A percentile compares a stretch with the other conserved stretches of the same genome.
Evolutionary conservation across 2,329 filamentous ascomycete species (phyloP).

Genomic region (Alternaria novae-zelandiae): DNA sequence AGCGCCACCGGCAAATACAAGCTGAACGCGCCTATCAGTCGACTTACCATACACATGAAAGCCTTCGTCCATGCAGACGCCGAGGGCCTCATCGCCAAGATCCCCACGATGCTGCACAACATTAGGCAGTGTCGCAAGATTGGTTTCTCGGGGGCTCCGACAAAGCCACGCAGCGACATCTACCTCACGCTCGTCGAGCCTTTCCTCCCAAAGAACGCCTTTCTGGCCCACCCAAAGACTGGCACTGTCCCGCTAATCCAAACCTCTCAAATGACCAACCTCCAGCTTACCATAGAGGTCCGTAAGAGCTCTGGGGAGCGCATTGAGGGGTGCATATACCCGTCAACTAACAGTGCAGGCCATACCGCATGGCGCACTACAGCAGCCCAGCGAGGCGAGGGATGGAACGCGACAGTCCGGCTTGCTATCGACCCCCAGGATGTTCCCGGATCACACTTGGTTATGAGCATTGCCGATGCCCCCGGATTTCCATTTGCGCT

Average conservation of each 20-base stretch:
- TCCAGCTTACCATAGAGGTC: conserved; percentile 90
- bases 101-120: conserved; percentile 84
- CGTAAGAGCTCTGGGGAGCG: conserved; percentile 78
- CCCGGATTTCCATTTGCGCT: conserved; percentile 89
- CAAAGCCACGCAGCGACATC: conserved; percentile 88
- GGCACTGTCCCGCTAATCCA: conserved; percentile 79
- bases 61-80: conserved; percentile 80
- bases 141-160: conserved; percentile 91
- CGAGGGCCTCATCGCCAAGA: conserved; percentile 80
- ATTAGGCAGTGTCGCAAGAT: conserved; percentile 85
- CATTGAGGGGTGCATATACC: conserved; percentile 85
- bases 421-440: conserved; percentile 80
- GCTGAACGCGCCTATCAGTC: conserved; percentile 74
- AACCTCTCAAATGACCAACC: conserved; percentile 69
- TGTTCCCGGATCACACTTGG: conserved; percentile 81
- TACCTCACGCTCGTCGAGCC: conserved; percentile 87
- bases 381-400: conserved; percentile 76
- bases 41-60: conserved; percentile 79
- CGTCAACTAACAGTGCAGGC: conserved; percentile 79
- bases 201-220: conserved; percentile 71
- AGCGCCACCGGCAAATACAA: conserved; percentile 77
- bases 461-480: conserved; percentile 87
- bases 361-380: conserved; percentile 89
- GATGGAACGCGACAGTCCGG: conserved; percentile 88
- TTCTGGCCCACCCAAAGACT: conserved; percentile 73